Evolutionary conservation across 2,329 filamentous ascomycete genomes (phyloP).

Genomic region (Aciculosporium take): DNA sequence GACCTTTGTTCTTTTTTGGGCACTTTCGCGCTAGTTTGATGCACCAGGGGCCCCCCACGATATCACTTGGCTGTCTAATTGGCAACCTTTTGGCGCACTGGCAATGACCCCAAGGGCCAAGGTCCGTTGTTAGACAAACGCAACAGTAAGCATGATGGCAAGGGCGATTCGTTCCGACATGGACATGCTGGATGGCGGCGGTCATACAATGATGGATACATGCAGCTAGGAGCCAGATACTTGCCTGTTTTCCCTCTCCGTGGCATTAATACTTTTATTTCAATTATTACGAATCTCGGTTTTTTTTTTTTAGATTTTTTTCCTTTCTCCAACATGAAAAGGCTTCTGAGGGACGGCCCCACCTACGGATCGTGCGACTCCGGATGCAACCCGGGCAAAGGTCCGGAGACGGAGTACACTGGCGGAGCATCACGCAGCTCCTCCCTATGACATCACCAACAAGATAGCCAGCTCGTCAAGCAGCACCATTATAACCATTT

Average conservation of each 20-base stretch:
- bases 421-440: not conserved
- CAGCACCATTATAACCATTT: not conserved
- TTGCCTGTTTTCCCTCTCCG: not conserved
- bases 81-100: not conserved
- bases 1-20: not conserved
- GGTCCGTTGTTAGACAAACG: not conserved
- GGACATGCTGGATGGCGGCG: not conserved
- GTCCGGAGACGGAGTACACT: not conserved
- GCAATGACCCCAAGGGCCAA: not conserved
- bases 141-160: not conserved
- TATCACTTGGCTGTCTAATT: not conserved
- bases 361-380: slow-evolving; percentile 2
- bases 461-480: not conserved
- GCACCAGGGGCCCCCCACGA: not conserved
- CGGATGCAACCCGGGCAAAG: slow-evolving; percentile 2
- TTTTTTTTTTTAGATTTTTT: not conserved
- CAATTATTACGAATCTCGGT: too few species aligned
- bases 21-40: not conserved
- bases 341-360: slow-evolving; percentile 2
- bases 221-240: not conserved
- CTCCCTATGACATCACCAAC: slow-evolving; percentile 1
- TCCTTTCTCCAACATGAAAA: not conserved
- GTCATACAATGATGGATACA: not conserved
- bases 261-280: not conserved
- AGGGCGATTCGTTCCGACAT: not conserved